These are phyloP conservation scores for Mycena albidolilacea DNA, from an alignment of 768 basidiomycete species.

Conservation along the genomic window DNA sequence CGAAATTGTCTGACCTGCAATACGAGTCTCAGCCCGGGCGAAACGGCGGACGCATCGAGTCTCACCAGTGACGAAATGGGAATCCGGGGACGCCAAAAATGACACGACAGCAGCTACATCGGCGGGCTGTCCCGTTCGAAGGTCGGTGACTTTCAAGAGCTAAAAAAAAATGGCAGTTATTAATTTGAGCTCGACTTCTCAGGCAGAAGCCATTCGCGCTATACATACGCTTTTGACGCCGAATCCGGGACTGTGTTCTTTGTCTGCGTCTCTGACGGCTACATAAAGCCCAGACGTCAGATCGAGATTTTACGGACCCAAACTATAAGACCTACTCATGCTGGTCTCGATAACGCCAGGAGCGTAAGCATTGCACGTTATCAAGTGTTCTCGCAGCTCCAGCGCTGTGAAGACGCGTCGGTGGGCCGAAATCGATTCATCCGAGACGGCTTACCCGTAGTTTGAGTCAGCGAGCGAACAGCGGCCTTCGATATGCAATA, in stretches of 20 bases:
- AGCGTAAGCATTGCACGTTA: constrained; percentile 59
- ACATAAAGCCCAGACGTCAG: background rate
- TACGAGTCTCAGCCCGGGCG: background rate
- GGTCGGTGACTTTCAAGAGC: constrained; percentile 5
- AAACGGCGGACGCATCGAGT: background rate
- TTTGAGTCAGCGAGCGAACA: constrained; percentile 58
- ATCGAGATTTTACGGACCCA: background rate
- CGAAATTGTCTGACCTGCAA: constrained; percentile 26
- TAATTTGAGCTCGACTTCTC: background rate
- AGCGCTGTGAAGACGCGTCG: constrained; percentile 34
- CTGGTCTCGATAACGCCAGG: constrained; percentile 51
- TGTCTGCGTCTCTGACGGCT: constrained; percentile 1
- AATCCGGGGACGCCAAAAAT: constrained; percentile 46
- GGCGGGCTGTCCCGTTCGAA: constrained; percentile 34
- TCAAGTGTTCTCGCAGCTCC: constrained; percentile 52
- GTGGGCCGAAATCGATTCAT: background rate
- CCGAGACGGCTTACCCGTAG: constrained; percentile 45
- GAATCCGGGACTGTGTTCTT: constrained; percentile 14
- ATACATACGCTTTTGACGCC: constrained; percentile 2
- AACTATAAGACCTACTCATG: constrained; percentile 45
- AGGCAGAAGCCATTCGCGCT: background rate
- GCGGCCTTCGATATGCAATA: constrained; percentile 60
- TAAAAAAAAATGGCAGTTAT: background rate
- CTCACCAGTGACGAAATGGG: constrained; percentile 46
- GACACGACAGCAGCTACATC: constrained; percentile 43